These are phyloP conservation scores for Aspergillus uvarum DNA, from an alignment of 2,329 filamentous ascomycete species.

Conservation along the genomic window DNA sequence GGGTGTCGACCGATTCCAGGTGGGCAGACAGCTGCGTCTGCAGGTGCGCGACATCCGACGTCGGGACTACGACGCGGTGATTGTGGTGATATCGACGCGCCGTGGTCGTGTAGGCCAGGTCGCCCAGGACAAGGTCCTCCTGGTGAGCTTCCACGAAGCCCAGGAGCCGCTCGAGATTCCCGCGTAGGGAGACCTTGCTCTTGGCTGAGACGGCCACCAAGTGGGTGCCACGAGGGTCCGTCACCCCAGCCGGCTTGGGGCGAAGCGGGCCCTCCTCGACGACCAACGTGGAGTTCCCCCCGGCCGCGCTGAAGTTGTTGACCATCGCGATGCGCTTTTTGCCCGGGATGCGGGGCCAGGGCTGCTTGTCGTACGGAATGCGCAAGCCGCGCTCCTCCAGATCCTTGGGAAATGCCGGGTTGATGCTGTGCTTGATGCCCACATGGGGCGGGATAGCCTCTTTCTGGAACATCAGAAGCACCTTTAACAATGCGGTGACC, in stretches of 20 bases:
- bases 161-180: constrained; percentile 57
- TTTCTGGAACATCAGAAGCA: too few relatives aligned
- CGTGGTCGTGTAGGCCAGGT: constrained; percentile 65
- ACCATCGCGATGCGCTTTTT: constrained; percentile 40
- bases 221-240: too few relatives aligned
- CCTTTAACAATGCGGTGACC: too few relatives aligned
- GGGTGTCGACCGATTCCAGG: constrained; percentile 4
- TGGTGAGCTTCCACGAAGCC: too few relatives aligned
- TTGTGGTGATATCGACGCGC: constrained; percentile 49
- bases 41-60: constrained; percentile 2
- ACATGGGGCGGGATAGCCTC: constrained; percentile 68
- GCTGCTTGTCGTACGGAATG: constrained; percentile 47
- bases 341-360: constrained; percentile 23
- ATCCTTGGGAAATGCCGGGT: constrained; percentile 32
- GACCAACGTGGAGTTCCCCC: constrained; percentile 67
- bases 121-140: constrained; percentile 48
- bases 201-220: constrained; percentile 60
- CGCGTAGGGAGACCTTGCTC: constrained; percentile 41
- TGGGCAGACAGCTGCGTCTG: too few relatives aligned
- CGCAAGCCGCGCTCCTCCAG: constrained; percentile 30
- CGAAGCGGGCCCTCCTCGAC: constrained; percentile 57
- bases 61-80: constrained; percentile 11
- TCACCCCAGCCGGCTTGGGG: constrained; percentile 49
- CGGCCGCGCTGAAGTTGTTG: constrained; percentile 70
- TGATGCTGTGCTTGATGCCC: constrained; percentile 58